Evolutionary conservation across 768 basidiomycete genomes (phyloP), one percentile per base, ranked within the genome.

Genomic region (Kwoniella shandongensis): DNA sequence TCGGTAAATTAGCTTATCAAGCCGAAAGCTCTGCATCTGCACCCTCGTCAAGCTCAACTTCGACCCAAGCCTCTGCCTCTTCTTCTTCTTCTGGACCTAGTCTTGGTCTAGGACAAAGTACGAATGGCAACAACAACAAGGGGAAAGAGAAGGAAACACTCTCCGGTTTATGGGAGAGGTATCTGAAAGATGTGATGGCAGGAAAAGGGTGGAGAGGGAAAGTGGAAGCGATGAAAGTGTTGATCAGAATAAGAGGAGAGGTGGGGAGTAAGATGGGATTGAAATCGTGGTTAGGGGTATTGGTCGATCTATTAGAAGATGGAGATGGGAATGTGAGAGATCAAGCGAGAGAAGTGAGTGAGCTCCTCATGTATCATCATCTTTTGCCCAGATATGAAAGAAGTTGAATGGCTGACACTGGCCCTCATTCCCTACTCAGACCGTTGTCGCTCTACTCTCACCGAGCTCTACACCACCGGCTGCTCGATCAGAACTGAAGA

Each of bases 401-500:
- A n/a, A n/a, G 29, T 36, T 44, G 10, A 20, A 7, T 26, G 12
- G n/a, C n/a, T n/a, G n/a, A n/a, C n/a, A n/a, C n/a, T n/a, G n/a
- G n/a, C n/a, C n/a, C n/a, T n/a, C n/a, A n/a, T n/a, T n/a, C n/a
- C n/a, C n/a, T n/a, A n/a, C n/a, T n/a, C n/a, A 76, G 65, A 86
- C 89, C 1, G 83, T 91, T 56, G 82, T 96, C 15, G 85, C 87
- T 63, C 81, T 99, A 52, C 94, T 97, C 71, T 86, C 89, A 0
- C 88, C 89, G 15, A 83, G 87, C 0, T 84, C 83, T 4, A 89
- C 91, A 13, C 85, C 86, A 2, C 87, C 93, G 70, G 85, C 85
- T 7, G 96, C 96, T 2, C 85, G 89, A 49, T 84, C 91, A 3
- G 94, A 98, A 74, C 81, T 98, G 51, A 97, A 96, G 81, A 92